phyloP scores from a whole-genome alignment of 1,284 basidiomycete species.

The Pyrrhoderma lamaoense region DNA sequence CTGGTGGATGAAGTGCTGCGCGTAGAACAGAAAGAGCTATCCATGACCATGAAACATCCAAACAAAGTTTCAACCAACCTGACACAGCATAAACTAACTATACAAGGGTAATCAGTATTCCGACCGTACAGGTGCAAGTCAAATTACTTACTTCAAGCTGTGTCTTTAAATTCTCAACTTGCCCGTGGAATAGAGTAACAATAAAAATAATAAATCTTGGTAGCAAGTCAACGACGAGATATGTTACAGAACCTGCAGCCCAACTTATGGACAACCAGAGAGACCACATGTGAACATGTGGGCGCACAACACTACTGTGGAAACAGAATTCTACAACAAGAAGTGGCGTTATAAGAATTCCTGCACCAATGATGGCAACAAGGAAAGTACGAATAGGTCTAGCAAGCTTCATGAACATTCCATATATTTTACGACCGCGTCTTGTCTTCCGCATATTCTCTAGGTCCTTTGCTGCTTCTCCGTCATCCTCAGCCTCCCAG shows the following conservation, averaged over 20 bases:
- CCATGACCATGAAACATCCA: constrained; percentile 66
- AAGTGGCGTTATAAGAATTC: constrained; percentile 60
- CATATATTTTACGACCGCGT: constrained; percentile 50
- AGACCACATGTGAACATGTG: constrained; percentile 62
- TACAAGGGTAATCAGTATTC: neutral
- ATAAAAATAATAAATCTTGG: constrained; percentile 50
- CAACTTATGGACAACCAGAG: constrained; percentile 66
- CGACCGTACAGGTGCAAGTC: neutral
- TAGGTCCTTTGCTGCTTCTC: constrained; percentile 23
- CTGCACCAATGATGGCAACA: constrained; percentile 48
- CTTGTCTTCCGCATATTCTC: constrained; percentile 28
- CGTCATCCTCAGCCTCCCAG: constrained; percentile 57
- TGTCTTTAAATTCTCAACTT: constrained; percentile 55
- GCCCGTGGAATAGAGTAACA: constrained; percentile 48
- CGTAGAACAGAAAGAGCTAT: constrained; percentile 58
- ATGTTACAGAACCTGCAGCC: constrained; percentile 56
- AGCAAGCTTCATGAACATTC: constrained; percentile 62
- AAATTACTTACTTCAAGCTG: constrained; percentile 50
- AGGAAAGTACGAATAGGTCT: constrained; percentile 50
- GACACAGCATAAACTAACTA: constrained; percentile 66
- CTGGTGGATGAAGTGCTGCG: constrained; percentile 48
- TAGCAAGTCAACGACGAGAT: constrained; percentile 55
- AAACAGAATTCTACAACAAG: constrained; percentile 62
- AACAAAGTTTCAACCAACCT: constrained; percentile 58
- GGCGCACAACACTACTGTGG: constrained; percentile 36